These are phyloP conservation scores for Camelina neglecta DNA, from an alignment of 345 rosid genomes.

Conservation along the genomic window DNA sequence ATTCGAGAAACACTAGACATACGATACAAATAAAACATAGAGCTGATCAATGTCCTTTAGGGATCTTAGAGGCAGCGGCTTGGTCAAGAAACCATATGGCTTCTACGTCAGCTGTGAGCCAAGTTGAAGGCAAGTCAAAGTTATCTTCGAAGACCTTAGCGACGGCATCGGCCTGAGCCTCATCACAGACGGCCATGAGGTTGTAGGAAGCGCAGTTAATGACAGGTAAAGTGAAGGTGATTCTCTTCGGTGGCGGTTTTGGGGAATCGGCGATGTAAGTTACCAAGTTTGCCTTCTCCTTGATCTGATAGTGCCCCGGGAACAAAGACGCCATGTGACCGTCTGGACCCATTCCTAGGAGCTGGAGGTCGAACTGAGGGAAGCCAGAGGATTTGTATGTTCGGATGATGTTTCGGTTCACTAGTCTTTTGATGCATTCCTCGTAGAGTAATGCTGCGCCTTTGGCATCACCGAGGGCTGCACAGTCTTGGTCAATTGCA, in stretches of 20 bases:
- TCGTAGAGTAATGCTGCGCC: slow-evolving; percentile 53
- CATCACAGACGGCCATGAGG: slow-evolving; percentile 69
- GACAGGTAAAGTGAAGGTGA: slow-evolving; percentile 82
- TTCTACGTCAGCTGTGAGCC: slow-evolving; percentile 72
- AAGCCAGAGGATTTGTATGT: slow-evolving; percentile 51
- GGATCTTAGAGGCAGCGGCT: slow-evolving; percentile 63
- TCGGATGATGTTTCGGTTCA: slow-evolving; percentile 45
- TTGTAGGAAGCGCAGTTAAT: slow-evolving; percentile 73
- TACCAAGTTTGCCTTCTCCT: slow-evolving; percentile 69
- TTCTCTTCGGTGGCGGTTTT: slow-evolving; percentile 79
- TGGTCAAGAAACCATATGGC: slow-evolving; percentile 75
- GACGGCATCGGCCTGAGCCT: slow-evolving; percentile 63
- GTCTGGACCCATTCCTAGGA: slow-evolving; percentile 89
- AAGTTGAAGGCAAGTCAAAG: slow-evolving; percentile 53
- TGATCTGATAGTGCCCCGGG: slow-evolving; percentile 66
- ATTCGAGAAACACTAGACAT: too few relatives aligned
- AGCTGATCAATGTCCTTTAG: neutral
- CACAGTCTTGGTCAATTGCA: slow-evolving; percentile 67
- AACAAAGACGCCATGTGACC: slow-evolving; percentile 89
- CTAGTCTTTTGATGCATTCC: slow-evolving; percentile 59
- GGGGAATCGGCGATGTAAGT: slow-evolving; percentile 74
- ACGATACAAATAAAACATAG: too few relatives aligned
- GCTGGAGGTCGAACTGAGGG: slow-evolving; percentile 83
- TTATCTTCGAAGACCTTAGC: slow-evolving; percentile 53
- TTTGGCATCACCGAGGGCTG: slow-evolving; percentile 75